Evolutionary conservation across 768 basidiomycete species (phyloP), one percentile per base, ranked within the genome.

Genomic region (Neoboletus brunneissimus): DNA sequence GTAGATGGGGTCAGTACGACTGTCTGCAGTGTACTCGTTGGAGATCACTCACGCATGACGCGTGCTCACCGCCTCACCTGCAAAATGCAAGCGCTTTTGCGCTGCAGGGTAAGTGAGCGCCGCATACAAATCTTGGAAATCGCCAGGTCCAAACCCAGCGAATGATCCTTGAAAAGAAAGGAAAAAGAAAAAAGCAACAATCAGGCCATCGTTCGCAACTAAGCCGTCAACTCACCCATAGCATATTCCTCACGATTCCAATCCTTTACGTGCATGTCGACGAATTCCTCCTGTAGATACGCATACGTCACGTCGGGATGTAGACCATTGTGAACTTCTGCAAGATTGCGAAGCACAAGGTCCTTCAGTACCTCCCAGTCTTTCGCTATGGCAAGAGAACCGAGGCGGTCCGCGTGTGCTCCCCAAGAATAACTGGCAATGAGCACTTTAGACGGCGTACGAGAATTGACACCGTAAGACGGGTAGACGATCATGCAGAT

Each of bases 141-240:
- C 54, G 4, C 75, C 76, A 9, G 77, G 76, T 5, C 69, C 71
- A 45, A 77, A 79, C 55, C 58, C 61, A 0, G 76, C 73, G 54
- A 58, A 77, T 6, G 73, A 73, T 51, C 77, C 76, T 76, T 48
- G 13, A 38, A 41, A 41, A 18, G 40, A 20, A 41, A 41, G 0
- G 25, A 29, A 37, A 20, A 12, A 32, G 3, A 9, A 40, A 18
- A 16, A 6, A n/a, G n/a, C n/a, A 15, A 34, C 0, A 0, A 9
- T 54, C 41, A 37, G 38, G 3, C 0, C 9, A 13, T 44, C 12
- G 18, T 22, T n/a, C n/a, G 13, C 8, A 13, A 35, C 27, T 9
- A 3, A 31, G 22, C 16, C 10, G n/a, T 16, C 25, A 18, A 56
- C 68, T 46, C 47, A 78, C 77, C 76, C 65, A 76, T 69, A 0